Conservation (phyloP, 2,329 filamentous ascomycete species). For the Aureobasidium zeae region DNA sequence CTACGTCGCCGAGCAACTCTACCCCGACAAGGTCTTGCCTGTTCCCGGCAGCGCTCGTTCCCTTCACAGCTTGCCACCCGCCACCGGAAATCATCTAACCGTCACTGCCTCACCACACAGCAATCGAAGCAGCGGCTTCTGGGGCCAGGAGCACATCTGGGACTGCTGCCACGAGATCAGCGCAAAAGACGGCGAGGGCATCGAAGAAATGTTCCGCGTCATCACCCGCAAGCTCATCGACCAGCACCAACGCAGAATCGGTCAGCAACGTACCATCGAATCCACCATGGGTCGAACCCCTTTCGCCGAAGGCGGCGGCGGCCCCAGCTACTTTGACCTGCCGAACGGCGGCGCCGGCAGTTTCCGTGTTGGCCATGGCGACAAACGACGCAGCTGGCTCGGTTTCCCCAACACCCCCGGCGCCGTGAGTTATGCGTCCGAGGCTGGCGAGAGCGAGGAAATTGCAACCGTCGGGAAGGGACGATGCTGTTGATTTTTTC, state of each 20-base stretch:
- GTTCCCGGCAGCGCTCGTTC: constrained; percentile 41
- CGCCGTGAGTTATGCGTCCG: constrained; percentile 8
- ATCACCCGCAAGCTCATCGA: constrained; percentile 78
- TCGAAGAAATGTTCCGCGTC: constrained; percentile 91
- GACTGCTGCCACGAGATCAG: constrained; percentile 96
- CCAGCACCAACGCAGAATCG: constrained; percentile 50
- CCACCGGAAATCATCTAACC: constrained; percentile 28
- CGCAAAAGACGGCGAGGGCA: constrained; percentile 86
- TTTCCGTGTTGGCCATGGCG: constrained; percentile 49
- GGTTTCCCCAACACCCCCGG: constrained; percentile 28
- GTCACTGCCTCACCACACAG: constrained; percentile 39
- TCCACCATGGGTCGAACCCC: constrained; percentile 37
- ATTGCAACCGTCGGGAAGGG: constrained; percentile 3
- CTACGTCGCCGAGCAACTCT: constrained; percentile 86
- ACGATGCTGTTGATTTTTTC: constrained; percentile 7
- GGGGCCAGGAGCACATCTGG: constrained; percentile 90
- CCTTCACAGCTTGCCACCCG: constrained; percentile 14
- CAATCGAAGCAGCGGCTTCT: constrained; percentile 61
- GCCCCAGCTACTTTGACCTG: constrained; percentile 38
- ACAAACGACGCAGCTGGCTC: constrained; percentile 59
- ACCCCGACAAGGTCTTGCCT: constrained; percentile 55
- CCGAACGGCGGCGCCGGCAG: constrained; percentile 44
- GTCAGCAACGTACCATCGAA: constrained; percentile 40
- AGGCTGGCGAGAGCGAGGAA: constrained; percentile 5
- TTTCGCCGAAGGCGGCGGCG: constrained; percentile 26